Evolutionary conservation across 257 asterid species (phyloP).

Genomic region (Scutellaria baicalensis): DNA sequence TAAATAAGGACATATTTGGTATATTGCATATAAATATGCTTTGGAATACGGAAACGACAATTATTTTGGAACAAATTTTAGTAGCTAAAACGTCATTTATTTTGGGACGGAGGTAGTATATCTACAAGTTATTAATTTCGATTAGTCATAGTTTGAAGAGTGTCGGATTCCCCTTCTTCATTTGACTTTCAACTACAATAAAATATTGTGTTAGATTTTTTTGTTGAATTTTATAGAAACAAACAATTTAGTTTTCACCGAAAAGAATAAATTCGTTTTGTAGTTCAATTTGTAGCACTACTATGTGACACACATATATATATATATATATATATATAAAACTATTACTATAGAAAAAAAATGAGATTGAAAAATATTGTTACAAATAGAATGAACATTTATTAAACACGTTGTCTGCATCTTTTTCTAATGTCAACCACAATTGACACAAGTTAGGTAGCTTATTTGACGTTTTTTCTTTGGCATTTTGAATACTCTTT

Average conservation of each 20-base stretch:
- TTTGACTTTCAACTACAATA: constrained; percentile 1
- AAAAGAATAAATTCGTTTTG: too few species aligned
- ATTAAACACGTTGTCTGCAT: background rate
- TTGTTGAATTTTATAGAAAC: background rate
- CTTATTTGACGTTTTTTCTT: background rate
- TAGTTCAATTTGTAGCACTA: too few species aligned
- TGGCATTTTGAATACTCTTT: background rate
- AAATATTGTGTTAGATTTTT: background rate
- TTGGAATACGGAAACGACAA: too few species aligned
- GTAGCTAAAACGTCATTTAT: too few species aligned
- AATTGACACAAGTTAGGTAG: background rate
- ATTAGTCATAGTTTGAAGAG: background rate
- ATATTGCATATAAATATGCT: too few species aligned
- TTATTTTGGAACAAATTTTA: too few species aligned
- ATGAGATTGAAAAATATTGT: too few species aligned
- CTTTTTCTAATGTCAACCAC: background rate
- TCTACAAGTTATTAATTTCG: background rate
- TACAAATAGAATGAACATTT: background rate
- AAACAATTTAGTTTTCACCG: background rate
- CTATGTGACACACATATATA: too few species aligned
- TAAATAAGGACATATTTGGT: too few species aligned
- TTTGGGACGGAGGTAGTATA: too few species aligned
- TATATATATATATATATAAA: too few species aligned
- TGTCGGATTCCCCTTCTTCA: background rate
- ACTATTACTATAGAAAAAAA: too few species aligned